Base-by-base conservation (phyloP, 768 basidiomycete genomes). In the Phylloporus rhodoxanthus region DNA sequence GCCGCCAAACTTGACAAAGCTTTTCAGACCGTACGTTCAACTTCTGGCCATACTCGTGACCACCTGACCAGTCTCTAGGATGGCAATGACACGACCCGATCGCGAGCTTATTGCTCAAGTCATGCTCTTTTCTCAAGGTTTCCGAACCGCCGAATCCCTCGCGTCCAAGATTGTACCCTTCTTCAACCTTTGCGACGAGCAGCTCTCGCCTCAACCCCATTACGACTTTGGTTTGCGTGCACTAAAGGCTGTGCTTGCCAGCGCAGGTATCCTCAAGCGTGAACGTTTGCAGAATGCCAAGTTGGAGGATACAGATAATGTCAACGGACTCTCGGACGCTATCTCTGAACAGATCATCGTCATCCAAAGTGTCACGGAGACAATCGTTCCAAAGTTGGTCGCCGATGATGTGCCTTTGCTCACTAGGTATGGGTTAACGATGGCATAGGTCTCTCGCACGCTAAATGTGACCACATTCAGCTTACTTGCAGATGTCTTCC, bases 41-140 rank as follows among this genome's bases (percentile, higher is more conserved):
- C 13, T 25, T n/a, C 17, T 48, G 25, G 36, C 17, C 21, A 32
- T 26, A 37, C 11, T 25, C 21, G 23, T 4, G 3, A 33, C n/a
- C 26, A 8, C 54, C 57, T 59, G 25, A 57, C 60, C 6, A 34
- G 28, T 43, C 45, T 8, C 43, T 26, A 95, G 92, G 52, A 97
- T 98, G 89, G 92, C 96, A 30, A 99, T 99, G 96, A 96, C 96
- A 7, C 84, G 91, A 44, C 96, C 96, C 21, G 96, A 98, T 67
- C 85, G 93, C 52, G 95, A 99, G 67, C 84, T 99, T 42, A 99
- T 99, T 61, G 96, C 96, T 4, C 96, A 99, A 71, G 96, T 99
- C 66, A 93, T 98, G 90, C 74, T 99, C 40, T 98, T 98, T 75
- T 98, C 96, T 17, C 96, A 98, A 73, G 96, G 96, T 54, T 99